Conservation (phyloP, 2,329 filamentous ascomycete species). For the Epichloe coenophiala region DNA sequence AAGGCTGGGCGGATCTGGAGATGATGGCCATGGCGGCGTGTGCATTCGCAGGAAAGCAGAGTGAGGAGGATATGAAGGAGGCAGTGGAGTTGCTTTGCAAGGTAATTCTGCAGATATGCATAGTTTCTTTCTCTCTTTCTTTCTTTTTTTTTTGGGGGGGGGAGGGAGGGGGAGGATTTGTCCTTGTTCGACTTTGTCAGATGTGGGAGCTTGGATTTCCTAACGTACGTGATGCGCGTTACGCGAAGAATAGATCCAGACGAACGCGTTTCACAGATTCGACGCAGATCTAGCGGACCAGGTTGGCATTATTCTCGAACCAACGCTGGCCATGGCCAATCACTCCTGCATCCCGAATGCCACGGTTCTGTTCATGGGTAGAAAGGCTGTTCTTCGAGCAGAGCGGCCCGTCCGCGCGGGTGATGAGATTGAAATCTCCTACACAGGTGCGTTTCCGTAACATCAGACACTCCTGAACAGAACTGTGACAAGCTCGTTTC, state of each 20-base stretch:
- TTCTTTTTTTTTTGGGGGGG: not conserved
- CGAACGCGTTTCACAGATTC: slow-evolving; percentile 46
- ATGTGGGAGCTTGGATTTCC: too few relatives aligned
- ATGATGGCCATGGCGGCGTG: slow-evolving; percentile 31
- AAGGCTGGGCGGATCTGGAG: slow-evolving; percentile 32
- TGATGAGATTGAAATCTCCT: slow-evolving; percentile 48
- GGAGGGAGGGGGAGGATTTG: accelerated
- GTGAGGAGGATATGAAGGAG: slow-evolving; percentile 21
- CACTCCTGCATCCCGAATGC: slow-evolving; percentile 51
- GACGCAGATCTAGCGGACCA: slow-evolving; percentile 36
- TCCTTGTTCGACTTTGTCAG: too few relatives aligned
- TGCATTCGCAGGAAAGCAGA: slow-evolving; percentile 28
- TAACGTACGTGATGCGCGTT: too few relatives aligned
- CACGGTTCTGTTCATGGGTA: slow-evolving; percentile 39
- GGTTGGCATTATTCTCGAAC: slow-evolving; percentile 42
- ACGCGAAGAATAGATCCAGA: slow-evolving; percentile 33
- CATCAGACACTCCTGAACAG: too few relatives aligned
- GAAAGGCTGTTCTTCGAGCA: slow-evolving; percentile 37
- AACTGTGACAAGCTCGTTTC: too few relatives aligned
- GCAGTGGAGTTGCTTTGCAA: slow-evolving; percentile 40
- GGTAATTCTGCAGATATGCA: slow-evolving; percentile 18
- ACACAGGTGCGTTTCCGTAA: slow-evolving; percentile 34
- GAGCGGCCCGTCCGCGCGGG: slow-evolving; percentile 33
- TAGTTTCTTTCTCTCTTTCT: not conserved
- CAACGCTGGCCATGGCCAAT: slow-evolving; percentile 44